Evolutionary conservation across 2,329 filamentous ascomycete genomes (phyloP), one percentile per base, ranked within the genome.

Genomic region (Aspergillus latus): DNA sequence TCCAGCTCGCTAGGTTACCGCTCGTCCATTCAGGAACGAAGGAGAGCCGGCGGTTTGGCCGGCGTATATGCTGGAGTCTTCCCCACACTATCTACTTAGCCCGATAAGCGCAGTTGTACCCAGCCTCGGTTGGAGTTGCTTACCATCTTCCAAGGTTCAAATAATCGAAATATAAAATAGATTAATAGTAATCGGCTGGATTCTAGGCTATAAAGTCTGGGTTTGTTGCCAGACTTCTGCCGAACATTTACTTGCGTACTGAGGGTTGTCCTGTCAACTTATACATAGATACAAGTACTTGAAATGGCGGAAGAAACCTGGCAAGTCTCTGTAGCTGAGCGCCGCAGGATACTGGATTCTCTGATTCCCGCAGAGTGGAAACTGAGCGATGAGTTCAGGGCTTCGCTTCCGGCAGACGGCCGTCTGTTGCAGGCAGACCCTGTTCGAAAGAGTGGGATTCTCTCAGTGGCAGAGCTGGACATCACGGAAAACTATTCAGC

Each of bases 401-500:
- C 45, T 37, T 48, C 52, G 60, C 0, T 60, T 69, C 4, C 37
- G 5, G 37, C 37, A 9, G 13, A n/a, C n/a, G 37, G 37, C 10
- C 37, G 37, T 11, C 37, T 40, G 10, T 6, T 40, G 5, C 9
- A n/a, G 37, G 11, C 10, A 6, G 37, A 40, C 13, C 5, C n/a
- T 40, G 37, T 40, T 13, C 37, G 37, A 6, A 9, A 13, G 5
- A 40, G 37, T 13, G 37, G 37, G 11, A 40, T 40, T 13, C 37
- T 40, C 9, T 13, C n/a, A 9, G 37, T 11, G 5, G n/a, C 10
- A 40, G 37, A 40, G 37, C 13, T 40, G 10, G 37, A 40, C n/a
- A 40, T 40, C 13, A 40, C 37, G 13, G 37, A 40, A 13, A 40
- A 40, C 10, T 40, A 40, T 36, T 21, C 80, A 58, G 68, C 71